Evolutionary conservation across 495 filamentous ascomycete genomes (phyloP), one percentile per base, ranked within the genome.

Genomic region (Aspergillus cristatus): DNA sequence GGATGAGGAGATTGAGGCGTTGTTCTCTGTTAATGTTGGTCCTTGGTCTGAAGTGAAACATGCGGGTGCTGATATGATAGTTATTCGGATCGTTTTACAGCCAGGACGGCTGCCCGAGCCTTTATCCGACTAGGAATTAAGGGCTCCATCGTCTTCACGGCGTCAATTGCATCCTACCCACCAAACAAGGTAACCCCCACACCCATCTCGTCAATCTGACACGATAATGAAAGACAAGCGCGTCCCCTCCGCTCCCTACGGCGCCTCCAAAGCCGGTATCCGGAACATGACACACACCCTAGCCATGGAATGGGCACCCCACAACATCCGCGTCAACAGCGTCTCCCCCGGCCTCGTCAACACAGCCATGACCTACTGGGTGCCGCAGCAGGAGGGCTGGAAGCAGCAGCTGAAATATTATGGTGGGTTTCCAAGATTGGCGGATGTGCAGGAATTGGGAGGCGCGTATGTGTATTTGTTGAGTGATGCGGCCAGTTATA

Each of bases 301-400:
- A 2, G 63, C 66, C 7, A 68, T 69, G 62, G 67, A 70, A 43
- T 70, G 64, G 67, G 63, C 61, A 13, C 50, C 59, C 18, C 51
- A 70, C 38, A 58, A 57, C 15, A 72, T 72, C 37, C 62, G 65
- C 2, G 60, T 69, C 8, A 65, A 66, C 48, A 57, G 50, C 24
- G 47, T 63, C 1, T 60, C 55, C 7, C 62, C 65, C 7, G 65
- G 65, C 1, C 51, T 61, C 14, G 52, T 67, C 1, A 53, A 57
- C 3, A 67, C 62, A 2, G 54, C 48, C 10, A 60, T 60, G 59
- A 67, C 57, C n/a, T 63, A 63, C 20, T 58, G 51, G 42, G 50
- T 65, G 14, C 54, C 60, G 12, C 50, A 55, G 30, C 53, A 63
- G 40, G 58, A 60, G 2, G 63, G 67, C 38, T 66, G 54, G 54